Evolutionary conservation across 2,329 filamentous ascomycete genomes (phyloP).

Genomic region (Alternaria alternata): DNA sequence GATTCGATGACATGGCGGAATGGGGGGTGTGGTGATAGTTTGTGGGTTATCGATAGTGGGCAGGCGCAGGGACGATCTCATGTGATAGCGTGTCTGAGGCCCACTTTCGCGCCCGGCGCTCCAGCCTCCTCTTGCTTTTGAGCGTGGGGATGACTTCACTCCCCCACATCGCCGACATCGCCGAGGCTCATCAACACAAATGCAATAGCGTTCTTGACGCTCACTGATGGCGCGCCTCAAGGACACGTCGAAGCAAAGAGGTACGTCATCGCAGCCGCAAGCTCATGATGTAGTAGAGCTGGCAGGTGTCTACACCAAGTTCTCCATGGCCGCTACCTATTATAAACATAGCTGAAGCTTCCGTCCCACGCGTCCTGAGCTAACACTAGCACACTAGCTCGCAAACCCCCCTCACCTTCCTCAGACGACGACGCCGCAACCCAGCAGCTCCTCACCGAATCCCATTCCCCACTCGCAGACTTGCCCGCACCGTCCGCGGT

Average conservation of each 20-base stretch:
- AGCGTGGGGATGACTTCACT: slow-evolving; percentile 7
- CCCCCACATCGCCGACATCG: slow-evolving; percentile 12
- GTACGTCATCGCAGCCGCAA: slow-evolving; percentile 2
- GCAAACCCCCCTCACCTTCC: background rate
- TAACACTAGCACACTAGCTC: background rate
- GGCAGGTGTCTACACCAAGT: background rate
- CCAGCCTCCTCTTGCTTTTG: slow-evolving; percentile 7
- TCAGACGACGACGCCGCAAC: slow-evolving; percentile 29
- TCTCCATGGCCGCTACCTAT: background rate
- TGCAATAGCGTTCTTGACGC: background rate
- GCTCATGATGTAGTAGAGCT: background rate
- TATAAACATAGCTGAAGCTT: background rate
- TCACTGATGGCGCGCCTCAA: slow-evolving; percentile 22
- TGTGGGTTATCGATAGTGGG: slow-evolving; percentile 4
- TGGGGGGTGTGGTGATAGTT: slow-evolving; percentile 7
- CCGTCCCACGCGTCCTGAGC: background rate
- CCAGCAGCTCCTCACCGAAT: slow-evolving; percentile 36
- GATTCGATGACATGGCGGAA: slow-evolving; percentile 35
- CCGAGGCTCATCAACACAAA: background rate
- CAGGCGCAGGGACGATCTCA: slow-evolving; percentile 12
- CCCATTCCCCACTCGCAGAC: slow-evolving; percentile 15
- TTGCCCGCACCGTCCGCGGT: slow-evolving; percentile 21
- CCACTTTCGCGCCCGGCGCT: slow-evolving; percentile 7
- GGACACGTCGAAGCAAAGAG: slow-evolving; percentile 3
- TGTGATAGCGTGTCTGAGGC: slow-evolving; percentile 30